Percentiles rank a stretch among this genome's conserved stretches.
Evolutionary conservation across 495 filamentous ascomycete genomes (phyloP).

Genomic region (Xylaria longipes): DNA sequence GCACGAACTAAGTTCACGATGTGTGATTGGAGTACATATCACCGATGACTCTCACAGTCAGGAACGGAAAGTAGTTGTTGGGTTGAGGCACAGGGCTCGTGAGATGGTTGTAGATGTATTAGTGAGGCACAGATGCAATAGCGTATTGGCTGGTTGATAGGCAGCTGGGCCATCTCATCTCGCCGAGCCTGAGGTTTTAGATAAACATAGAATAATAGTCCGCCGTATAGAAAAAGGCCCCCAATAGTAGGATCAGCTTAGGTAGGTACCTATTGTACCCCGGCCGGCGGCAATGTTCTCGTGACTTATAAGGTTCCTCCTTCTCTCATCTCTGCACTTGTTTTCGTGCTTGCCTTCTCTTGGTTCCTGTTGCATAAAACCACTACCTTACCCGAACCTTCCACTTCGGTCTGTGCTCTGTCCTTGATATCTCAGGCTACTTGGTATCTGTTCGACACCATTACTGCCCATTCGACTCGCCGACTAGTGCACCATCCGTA

Average conservation of each 20-base stretch:
- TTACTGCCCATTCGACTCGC: not conserved
- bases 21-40: not conserved
- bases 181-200: not conserved
- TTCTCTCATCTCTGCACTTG: not conserved
- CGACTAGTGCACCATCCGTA: not conserved
- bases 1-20: not conserved
- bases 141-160: not conserved
- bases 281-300: not conserved
- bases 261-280: not conserved
- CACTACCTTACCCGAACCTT: not conserved
- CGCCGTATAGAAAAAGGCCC: not conserved
- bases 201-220: not conserved
- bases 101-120: not conserved
- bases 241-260: slow-evolving; percentile 3
- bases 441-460: not conserved
- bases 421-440: too few species aligned
- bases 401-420: not conserved
- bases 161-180: not conserved
- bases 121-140: not conserved
- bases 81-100: not conserved
- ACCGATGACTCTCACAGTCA: not conserved
- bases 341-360: not conserved
- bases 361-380: not conserved
- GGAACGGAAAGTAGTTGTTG: not conserved
- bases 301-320: not conserved